Conservation (phyloP, 495 filamentous ascomycete genomes). For the Wilcoxina mikolae region DNA sequence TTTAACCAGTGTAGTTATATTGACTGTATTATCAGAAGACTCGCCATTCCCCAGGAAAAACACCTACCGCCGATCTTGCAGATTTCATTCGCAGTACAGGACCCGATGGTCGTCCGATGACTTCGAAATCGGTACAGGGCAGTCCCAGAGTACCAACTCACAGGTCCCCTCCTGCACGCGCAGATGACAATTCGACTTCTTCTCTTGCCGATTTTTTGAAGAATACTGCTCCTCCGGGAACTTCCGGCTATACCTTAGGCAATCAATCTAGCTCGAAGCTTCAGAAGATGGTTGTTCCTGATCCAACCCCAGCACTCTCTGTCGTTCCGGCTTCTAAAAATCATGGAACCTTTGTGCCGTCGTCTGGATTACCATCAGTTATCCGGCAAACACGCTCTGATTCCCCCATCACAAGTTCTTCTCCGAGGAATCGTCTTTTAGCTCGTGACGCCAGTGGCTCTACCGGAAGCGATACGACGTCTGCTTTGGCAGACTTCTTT, state of each 20-base stretch:
- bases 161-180: background rate
- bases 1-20: too few species aligned
- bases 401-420: slow-evolving; percentile 5
- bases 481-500: slow-evolving; percentile 89
- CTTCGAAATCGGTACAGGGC: background rate
- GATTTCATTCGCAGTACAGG: slow-evolving; percentile 76
- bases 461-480: slow-evolving; percentile 47
- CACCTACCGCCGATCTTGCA: slow-evolving; percentile 40
- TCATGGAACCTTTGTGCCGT: background rate
- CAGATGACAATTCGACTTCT: slow-evolving; percentile 9
- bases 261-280: background rate
- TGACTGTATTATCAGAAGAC: background rate
- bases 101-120: slow-evolving; percentile 33
- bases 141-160: background rate
- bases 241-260: background rate
- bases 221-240: slow-evolving; percentile 15
- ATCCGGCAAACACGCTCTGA: slow-evolving; percentile 14
- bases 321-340: background rate
- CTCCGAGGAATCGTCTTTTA: slow-evolving; percentile 17
- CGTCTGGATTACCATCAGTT: slow-evolving; percentile 19
- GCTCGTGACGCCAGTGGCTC: slow-evolving; percentile 26
- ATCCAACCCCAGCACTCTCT: background rate
- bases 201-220: slow-evolving; percentile 20
- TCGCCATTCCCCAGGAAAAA: background rate
- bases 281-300: background rate